phyloP scores from a whole-genome alignment of 306 rosid genomes.

The Quercus suber region DNA sequence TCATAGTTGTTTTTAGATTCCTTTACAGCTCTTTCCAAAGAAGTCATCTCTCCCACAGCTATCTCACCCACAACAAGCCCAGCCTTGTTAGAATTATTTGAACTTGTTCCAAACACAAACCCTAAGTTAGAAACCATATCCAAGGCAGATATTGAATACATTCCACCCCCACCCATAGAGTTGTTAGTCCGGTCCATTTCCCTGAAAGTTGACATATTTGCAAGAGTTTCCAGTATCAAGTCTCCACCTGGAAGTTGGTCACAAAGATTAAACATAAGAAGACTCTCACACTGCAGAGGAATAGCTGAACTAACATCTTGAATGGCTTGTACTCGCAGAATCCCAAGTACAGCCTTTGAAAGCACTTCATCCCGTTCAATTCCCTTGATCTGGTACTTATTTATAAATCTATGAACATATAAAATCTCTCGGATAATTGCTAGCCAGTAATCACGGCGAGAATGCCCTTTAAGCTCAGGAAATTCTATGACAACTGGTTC shows the following conservation, averaged over 20 bases:
- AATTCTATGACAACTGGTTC: constrained; percentile 86
- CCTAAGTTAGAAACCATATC: constrained; percentile 81
- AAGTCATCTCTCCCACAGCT: constrained; percentile 81
- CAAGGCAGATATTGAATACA: constrained; percentile 73
- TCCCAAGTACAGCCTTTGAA: constrained; percentile 92
- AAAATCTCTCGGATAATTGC: constrained; percentile 83
- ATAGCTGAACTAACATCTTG: constrained; percentile 55
- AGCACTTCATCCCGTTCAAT: constrained; percentile 71
- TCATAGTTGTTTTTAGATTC: constrained; percentile 72
- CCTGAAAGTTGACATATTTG: constrained; percentile 50
- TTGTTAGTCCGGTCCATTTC: constrained; percentile 41
- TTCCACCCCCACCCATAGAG: constrained; percentile 48
- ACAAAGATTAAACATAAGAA: constrained; percentile 88
- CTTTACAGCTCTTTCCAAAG: constrained; percentile 73
- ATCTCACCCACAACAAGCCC: constrained; percentile 85
- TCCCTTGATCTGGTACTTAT: constrained; percentile 58
- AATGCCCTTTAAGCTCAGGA: constrained; percentile 97
- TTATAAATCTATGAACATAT: constrained; percentile 72
- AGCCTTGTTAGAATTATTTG: constrained; percentile 44
- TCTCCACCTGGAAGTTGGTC: constrained; percentile 99
- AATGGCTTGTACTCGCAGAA: constrained; percentile 81
- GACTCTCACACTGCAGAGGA: constrained; percentile 50
- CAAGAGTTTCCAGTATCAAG: constrained; percentile 87
- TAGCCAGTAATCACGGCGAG: constrained; percentile 97
- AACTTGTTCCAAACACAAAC: constrained; percentile 66